Conservation (phyloP, 768 basidiomycete genomes). For the Phaeotremella skinneri region DNA sequence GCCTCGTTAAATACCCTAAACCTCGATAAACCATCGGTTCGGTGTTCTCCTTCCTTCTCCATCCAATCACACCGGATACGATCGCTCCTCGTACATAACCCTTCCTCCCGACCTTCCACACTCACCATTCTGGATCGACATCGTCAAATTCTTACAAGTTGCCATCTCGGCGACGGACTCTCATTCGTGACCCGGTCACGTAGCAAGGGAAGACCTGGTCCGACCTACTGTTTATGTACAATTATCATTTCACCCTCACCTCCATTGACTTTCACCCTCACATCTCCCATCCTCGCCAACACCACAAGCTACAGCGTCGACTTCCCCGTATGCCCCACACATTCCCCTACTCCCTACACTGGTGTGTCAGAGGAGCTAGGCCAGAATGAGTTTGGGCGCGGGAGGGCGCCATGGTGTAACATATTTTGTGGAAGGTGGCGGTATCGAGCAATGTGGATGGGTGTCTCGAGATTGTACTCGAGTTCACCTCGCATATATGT, state of each 20-base stretch:
- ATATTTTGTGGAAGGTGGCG: background rate
- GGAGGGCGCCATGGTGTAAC: conserved; percentile 19
- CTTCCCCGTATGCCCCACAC: conserved; percentile 26
- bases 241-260: conserved; percentile 1
- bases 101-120: conserved; percentile 4
- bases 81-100: no score
- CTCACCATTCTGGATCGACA: background rate
- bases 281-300: background rate
- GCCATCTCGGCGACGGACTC: background rate
- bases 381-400: conserved; percentile 18
- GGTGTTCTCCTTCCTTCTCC: no score
- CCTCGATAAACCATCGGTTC: background rate
- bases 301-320: conserved; percentile 11
- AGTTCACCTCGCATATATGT: background rate
- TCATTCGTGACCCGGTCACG: no score
- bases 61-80: no score
- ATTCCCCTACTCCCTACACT: background rate
- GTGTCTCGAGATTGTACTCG: background rate
- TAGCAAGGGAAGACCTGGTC: no score
- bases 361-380: background rate
- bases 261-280: conserved; percentile 3
- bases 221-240: background rate
- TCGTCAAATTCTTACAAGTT: background rate
- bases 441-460: background rate
- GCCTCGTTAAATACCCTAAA: background rate